Percentiles rank a stretch among this genome's conserved stretches.
Conservation (phyloP, 768 basidiomycete species). For the Kwoniella newhampshirensis region DNA sequence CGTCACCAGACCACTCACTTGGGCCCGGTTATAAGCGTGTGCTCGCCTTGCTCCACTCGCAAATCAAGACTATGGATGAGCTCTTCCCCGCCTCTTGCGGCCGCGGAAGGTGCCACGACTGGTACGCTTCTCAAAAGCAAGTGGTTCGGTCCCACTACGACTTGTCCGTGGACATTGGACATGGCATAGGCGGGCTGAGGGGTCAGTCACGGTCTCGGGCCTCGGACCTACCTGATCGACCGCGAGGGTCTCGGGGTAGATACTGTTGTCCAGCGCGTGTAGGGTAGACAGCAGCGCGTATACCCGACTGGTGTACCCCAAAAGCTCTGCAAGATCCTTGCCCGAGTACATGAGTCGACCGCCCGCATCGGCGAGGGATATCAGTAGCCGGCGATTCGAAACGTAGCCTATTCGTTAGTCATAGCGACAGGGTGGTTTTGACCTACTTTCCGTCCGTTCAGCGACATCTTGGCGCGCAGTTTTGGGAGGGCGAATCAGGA, state of each 20-base stretch:
- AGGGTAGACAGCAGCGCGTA: conserved; percentile 84
- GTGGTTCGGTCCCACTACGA: conserved; percentile 62
- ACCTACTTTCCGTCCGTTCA: conserved; percentile 46
- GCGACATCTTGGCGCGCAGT: conserved; percentile 36
- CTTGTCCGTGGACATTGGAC: conserved; percentile 62
- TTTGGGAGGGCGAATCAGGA: conserved; percentile 62
- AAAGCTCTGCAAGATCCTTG: conserved; percentile 92
- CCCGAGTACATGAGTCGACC: conserved; percentile 95
- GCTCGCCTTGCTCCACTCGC: conserved; percentile 67
- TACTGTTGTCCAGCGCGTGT: conserved; percentile 63
- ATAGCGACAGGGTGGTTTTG: neutral
- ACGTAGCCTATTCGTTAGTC: conserved; percentile 66
- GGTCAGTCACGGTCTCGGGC: neutral
- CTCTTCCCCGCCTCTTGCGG: conserved; percentile 55
- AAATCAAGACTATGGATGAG: conserved; percentile 73
- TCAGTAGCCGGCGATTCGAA: conserved; percentile 81
- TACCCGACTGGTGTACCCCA: conserved; percentile 84
- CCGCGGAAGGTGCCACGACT: conserved; percentile 55
- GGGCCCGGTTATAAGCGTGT: conserved; percentile 88
- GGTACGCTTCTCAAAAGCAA: conserved; percentile 54
- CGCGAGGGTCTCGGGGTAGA: conserved; percentile 55
- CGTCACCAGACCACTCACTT: conserved; percentile 40
- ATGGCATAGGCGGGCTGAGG: conserved; percentile 62
- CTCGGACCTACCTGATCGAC: conserved; percentile 42
- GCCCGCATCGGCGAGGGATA: conserved; percentile 95